Evolutionary conservation across 2,329 filamentous ascomycete species (phyloP).

Genomic region (Alternaria burnsii): DNA sequence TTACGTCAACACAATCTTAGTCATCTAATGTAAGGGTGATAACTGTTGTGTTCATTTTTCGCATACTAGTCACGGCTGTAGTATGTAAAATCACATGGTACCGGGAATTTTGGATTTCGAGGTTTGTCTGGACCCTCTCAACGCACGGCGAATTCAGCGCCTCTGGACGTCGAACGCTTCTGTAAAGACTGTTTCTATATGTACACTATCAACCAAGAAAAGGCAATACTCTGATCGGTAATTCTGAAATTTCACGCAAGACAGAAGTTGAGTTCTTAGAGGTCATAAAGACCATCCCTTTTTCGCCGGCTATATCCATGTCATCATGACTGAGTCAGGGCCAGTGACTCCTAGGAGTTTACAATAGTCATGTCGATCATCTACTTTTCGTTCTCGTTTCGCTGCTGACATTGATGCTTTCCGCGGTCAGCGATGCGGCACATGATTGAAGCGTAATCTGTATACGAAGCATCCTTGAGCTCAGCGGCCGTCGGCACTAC

Average conservation of each 20-base stretch:
- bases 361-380: neutral
- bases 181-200: neutral
- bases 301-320: neutral
- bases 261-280: neutral
- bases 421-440: neutral
- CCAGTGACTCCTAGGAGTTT: neutral
- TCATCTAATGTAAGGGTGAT: slow-evolving; percentile 9
- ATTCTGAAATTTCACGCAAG: neutral
- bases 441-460: neutral
- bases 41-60: neutral
- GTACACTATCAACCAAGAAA: neutral
- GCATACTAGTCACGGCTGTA: neutral
- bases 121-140: neutral
- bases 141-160: neutral
- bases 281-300: neutral
- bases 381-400: neutral
- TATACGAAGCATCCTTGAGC: neutral
- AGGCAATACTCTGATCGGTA: neutral
- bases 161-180: neutral
- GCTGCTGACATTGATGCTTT: too few relatives aligned
- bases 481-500: neutral
- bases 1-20: slow-evolving; percentile 17
- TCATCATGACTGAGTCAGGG: neutral
- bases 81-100: neutral
- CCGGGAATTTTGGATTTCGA: too few relatives aligned